Percentiles rank a stretch among this genome's conserved stretches.
Evolutionary conservation across 2,329 filamentous ascomycete genomes (phyloP).

Genomic region (Daldinia sp.): DNA sequence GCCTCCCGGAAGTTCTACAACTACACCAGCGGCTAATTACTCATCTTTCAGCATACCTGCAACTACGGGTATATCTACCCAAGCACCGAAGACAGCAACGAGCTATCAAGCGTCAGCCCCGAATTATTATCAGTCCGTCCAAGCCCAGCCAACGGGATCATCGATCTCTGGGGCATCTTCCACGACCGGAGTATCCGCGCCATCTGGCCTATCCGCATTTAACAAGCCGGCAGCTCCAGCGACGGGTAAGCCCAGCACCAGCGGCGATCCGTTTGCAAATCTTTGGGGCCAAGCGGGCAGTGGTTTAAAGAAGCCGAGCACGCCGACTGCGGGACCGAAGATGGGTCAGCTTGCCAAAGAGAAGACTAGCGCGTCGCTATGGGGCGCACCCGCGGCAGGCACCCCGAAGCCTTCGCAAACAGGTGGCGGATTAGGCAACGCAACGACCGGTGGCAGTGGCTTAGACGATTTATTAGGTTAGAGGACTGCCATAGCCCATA

Average conservation of each 20-base stretch:
- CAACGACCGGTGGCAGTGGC: slow-evolving; percentile 46
- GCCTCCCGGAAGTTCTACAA: slow-evolving; percentile 71
- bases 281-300: slow-evolving; percentile 83
- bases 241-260: slow-evolving; percentile 66
- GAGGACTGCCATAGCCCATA: slow-evolving; percentile 21
- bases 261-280: slow-evolving; percentile 89
- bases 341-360: slow-evolving; percentile 97
- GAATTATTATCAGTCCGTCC: slow-evolving; percentile 94
- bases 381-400: slow-evolving; percentile 75
- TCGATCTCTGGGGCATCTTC: slow-evolving; percentile 47
- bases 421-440: slow-evolving; percentile 12
- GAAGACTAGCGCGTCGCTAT: slow-evolving; percentile 94
- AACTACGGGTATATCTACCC: slow-evolving; percentile 55
- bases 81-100: slow-evolving; percentile 64
- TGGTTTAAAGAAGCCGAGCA: slow-evolving; percentile 78
- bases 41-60: slow-evolving; percentile 70
- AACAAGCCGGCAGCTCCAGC: slow-evolving; percentile 62
- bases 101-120: slow-evolving; percentile 83
- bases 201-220: slow-evolving; percentile 57
- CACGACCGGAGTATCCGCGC: slow-evolving; percentile 40
- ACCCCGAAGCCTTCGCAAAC: slow-evolving; percentile 44
- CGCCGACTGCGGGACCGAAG: slow-evolving; percentile 76
- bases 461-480: slow-evolving; percentile 52
- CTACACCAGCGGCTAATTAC: slow-evolving; percentile 71
- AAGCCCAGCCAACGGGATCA: slow-evolving; percentile 53